phyloP scores from a whole-genome alignment of 2,329 filamentous ascomycete species.

The Sporothrix dimorphospora region DNA sequence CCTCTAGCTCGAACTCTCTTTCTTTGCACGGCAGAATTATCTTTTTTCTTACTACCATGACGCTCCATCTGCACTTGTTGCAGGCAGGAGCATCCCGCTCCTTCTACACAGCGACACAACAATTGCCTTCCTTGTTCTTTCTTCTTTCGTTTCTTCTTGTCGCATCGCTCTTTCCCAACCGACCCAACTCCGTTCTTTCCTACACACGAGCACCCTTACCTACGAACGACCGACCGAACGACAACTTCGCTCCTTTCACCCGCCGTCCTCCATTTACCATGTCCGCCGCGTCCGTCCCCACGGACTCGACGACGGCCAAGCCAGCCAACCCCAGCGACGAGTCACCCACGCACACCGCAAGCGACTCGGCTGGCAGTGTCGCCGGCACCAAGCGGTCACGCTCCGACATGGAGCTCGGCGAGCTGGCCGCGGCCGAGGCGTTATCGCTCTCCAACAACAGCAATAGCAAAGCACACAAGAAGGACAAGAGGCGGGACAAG shows the following conservation, averaged over 20 bases:
- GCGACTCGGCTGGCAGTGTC: neutral
- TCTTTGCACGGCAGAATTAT: constrained; percentile 23
- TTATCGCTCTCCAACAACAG: neutral
- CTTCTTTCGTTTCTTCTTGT: neutral
- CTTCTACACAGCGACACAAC: neutral
- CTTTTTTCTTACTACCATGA: constrained; percentile 3
- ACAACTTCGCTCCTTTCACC: neutral
- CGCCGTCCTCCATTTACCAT: neutral
- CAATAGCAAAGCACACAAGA: neutral
- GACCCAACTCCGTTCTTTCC: neutral
- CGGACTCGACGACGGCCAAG: constrained; percentile 19
- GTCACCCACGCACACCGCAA: neutral
- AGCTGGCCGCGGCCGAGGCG: neutral
- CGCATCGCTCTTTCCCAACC: constrained; percentile 2
- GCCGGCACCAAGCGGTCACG: constrained; percentile 26
- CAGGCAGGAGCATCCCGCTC: constrained; percentile 12
- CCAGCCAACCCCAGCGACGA: neutral
- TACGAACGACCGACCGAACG: neutral
- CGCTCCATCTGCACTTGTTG: neutral
- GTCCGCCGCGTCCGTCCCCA: neutral
- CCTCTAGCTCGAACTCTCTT: neutral
- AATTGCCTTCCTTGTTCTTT: neutral
- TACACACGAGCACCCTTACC: neutral
- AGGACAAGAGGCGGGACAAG: constrained; percentile 10
- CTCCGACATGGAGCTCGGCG: constrained; percentile 24